These are phyloP conservation scores for Daedaleopsis nitida DNA, from an alignment of 768 basidiomycete genomes.

Conservation along the genomic window DNA sequence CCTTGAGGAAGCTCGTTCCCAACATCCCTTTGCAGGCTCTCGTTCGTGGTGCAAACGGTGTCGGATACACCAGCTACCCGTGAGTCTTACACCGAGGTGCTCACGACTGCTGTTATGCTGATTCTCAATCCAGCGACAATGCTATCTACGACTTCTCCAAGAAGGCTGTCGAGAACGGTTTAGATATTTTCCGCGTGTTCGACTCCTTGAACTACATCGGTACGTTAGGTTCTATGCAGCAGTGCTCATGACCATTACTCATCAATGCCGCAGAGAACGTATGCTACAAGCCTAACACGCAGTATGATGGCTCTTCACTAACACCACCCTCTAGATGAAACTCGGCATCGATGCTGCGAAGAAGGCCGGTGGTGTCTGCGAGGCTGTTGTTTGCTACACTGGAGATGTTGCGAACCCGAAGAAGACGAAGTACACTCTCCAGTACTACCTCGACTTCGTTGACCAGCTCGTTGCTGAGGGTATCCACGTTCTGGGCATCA, in stretches of 20 bases:
- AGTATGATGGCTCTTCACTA: neutral
- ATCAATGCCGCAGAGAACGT: conserved; percentile 62
- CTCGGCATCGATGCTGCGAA: conserved; percentile 99
- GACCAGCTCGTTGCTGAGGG: conserved; percentile 92
- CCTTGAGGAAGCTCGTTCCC: conserved; percentile 92
- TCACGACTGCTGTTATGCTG: neutral
- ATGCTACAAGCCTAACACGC: conserved; percentile 26
- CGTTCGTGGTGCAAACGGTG: conserved; percentile 98
- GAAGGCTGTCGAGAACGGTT: conserved; percentile 98
- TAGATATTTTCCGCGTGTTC: conserved; percentile 99
- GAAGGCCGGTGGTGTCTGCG: conserved; percentile 98
- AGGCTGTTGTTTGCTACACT: conserved; percentile 97
- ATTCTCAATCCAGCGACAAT: conserved; percentile 66
- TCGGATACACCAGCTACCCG: conserved; percentile 99
- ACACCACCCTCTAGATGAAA: conserved; percentile 64
- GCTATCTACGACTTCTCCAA: conserved; percentile 99
- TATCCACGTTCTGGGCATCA: conserved; percentile 95
- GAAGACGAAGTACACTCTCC: conserved; percentile 94
- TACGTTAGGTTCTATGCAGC: conserved; percentile 36
- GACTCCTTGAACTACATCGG: conserved; percentile 99
- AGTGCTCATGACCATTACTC: neutral
- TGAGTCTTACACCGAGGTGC: conserved; percentile 27
- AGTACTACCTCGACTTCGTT: conserved; percentile 97
- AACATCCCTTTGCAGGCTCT: conserved; percentile 99
- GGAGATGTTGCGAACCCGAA: conserved; percentile 95